Conservation (phyloP, 352 stramenopile genomes). For the Phytophthora chlamydospora region DNA sequence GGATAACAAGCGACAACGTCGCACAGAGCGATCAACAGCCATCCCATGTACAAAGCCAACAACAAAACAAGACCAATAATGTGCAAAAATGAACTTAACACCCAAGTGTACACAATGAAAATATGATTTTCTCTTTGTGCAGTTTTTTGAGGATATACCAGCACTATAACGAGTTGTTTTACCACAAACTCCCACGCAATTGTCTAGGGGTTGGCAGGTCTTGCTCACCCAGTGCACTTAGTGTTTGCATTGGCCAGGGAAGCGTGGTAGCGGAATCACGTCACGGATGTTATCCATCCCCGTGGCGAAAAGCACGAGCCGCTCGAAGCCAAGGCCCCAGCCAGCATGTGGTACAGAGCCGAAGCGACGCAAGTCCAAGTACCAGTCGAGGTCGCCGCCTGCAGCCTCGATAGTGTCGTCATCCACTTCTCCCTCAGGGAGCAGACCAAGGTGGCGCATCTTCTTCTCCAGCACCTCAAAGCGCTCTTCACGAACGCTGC, state of each 20-base stretch:
- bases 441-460: constrained; percentile 58
- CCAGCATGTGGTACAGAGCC: constrained; percentile 97
- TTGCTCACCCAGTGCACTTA: constrained; percentile 1
- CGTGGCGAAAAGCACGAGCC: constrained; percentile 97
- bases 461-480: constrained; percentile 90
- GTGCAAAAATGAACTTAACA: constrained; percentile 33
- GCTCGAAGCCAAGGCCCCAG: constrained; percentile 98
- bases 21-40: constrained; percentile 13
- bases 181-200: constrained; percentile 6
- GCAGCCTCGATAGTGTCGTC: constrained; percentile 44
- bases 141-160: constrained; percentile 3
- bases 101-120: constrained; percentile 31
- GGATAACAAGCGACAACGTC: constrained; percentile 17
- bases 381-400: constrained; percentile 93
- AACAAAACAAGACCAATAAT: constrained; percentile 31
- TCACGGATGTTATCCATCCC: constrained; percentile 99
- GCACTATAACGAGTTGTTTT: background rate
- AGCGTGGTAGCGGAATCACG: constrained; percentile 97
- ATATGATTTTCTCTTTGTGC: constrained; percentile 16
- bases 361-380: constrained; percentile 97
- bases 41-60: constrained; percentile 42
- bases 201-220: constrained; percentile 6
- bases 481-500: constrained; percentile 95
- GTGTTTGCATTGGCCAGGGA: constrained; percentile 93
- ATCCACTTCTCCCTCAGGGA: constrained; percentile 68